phyloP scores from a whole-genome alignment of 768 basidiomycete species.

The Trametes gibbosa region DNA sequence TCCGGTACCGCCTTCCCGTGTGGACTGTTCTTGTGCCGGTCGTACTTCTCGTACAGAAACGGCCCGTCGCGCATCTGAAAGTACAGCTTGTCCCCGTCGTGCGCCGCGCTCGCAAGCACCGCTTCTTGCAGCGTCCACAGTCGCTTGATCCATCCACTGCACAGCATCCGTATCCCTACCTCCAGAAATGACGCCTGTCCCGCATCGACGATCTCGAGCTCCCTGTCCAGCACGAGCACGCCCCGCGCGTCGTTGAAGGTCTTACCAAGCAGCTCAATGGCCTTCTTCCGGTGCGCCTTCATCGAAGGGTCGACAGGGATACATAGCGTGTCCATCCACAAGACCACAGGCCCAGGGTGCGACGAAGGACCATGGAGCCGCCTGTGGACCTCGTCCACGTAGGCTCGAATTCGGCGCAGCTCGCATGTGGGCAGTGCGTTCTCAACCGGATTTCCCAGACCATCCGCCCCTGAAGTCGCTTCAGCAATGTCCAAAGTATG shows the following conservation, averaged over 20 bases:
- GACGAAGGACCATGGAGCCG: background rate
- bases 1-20: background rate
- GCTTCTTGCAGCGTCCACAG: constrained; percentile 11
- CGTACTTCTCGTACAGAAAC: background rate
- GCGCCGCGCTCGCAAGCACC: background rate
- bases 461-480: constrained; percentile 7
- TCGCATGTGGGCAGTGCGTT: constrained; percentile 4
- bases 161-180: background rate
- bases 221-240: constrained; percentile 1
- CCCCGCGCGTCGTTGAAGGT: background rate
- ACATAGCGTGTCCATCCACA: constrained; percentile 12
- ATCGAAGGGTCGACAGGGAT: background rate
- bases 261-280: background rate
- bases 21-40: background rate
- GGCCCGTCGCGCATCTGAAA: constrained; percentile 9
- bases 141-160: constrained; percentile 10
- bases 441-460: background rate
- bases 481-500: background rate
- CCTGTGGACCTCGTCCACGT: background rate
- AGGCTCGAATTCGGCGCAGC: background rate
- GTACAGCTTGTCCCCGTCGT: background rate
- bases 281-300: background rate
- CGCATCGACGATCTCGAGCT: background rate
- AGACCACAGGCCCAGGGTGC: background rate
- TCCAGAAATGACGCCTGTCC: background rate